Evolutionary conservation across 2,329 filamentous ascomycete genomes (phyloP), one percentile per base, ranked within the genome.

Genomic region (Ophiostoma novo-ulmi): DNA sequence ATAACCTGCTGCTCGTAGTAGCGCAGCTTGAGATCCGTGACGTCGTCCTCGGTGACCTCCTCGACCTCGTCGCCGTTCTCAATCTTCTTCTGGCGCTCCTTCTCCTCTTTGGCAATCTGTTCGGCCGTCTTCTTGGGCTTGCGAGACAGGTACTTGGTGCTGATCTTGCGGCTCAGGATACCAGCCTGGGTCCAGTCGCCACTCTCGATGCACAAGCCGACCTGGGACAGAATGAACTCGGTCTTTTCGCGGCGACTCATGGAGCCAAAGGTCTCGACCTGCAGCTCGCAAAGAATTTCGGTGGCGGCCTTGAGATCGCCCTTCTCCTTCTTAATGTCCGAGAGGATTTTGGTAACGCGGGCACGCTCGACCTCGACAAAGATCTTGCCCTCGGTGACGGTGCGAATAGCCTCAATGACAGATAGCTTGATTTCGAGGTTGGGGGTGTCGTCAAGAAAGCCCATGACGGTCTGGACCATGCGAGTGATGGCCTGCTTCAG

Each of bases 311-410:
- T 93, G 77, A 97, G 84, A 78, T 99, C 94, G 74, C 94, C 94
- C 81, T 98, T 93, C 74, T 91, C 83, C 82, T 97, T 97, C 86
- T 98, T 98, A 85, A 99, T 98, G 80, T 97, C 89, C 69, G 95
- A 98, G 14, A 99, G 86, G 75, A 97, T 96, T 79, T 91, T 93
- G 76, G 95, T 99, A 72, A 99, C 90, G 75, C 95, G 91, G 74
- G 95, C 95, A 75, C 95, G 90, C 85, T 99, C 95, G 69, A 99
- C 95, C 84, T 99, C 95, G 76, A 99, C 94, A 77, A 99, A 99
- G 80, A 99, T 99, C 91, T 99, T 99, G 82, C 95, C 95, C 82
- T 99, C 95, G 10, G 95, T 99, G 67, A 99, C 94, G 61, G 94
- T 98, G 76, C 95, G 89, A 77, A 99, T 81, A 1, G 94, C 96